These are phyloP conservation scores for Tolypocladium paradoxum DNA, from an alignment of 2,329 filamentous ascomycete species.

Conservation along the genomic window DNA sequence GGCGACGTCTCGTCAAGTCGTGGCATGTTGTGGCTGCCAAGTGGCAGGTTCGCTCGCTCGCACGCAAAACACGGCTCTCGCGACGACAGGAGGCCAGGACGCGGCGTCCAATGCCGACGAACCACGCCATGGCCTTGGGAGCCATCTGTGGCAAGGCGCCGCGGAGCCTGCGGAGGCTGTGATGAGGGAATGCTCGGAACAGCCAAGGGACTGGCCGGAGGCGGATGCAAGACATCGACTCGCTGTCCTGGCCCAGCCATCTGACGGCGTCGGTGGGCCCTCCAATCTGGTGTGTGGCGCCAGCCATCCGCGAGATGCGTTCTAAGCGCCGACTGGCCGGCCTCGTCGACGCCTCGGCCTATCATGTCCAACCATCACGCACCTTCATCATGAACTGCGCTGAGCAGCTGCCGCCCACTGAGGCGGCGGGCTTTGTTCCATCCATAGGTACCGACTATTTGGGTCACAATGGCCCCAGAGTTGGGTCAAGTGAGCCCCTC, in stretches of 20 bases:
- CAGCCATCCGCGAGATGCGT: constrained; percentile 22
- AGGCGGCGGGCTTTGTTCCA: constrained; percentile 4
- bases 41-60: background rate
- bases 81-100: background rate
- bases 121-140: constrained; percentile 16
- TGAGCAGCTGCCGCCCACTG: constrained; percentile 9
- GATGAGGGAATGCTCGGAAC: background rate
- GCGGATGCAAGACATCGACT: constrained; percentile 31
- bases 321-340: constrained; percentile 25
- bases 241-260: constrained; percentile 23
- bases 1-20: background rate
- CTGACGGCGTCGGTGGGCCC: constrained; percentile 25
- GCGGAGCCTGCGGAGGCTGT: background rate
- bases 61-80: background rate
- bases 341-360: constrained; percentile 16
- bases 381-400: constrained; percentile 12
- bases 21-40: background rate
- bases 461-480: constrained; percentile 7
- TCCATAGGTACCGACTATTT: background rate
- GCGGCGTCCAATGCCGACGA: constrained; percentile 19
- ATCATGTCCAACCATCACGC: constrained; percentile 18
- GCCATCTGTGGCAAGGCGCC: constrained; percentile 16
- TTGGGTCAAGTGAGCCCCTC: constrained; percentile 7
- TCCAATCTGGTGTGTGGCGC: constrained; percentile 24
- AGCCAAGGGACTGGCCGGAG: constrained; percentile 1